phyloP scores from a whole-genome alignment of 192 early-diverging fungal species.

The Backusella psychrophila region DNA sequence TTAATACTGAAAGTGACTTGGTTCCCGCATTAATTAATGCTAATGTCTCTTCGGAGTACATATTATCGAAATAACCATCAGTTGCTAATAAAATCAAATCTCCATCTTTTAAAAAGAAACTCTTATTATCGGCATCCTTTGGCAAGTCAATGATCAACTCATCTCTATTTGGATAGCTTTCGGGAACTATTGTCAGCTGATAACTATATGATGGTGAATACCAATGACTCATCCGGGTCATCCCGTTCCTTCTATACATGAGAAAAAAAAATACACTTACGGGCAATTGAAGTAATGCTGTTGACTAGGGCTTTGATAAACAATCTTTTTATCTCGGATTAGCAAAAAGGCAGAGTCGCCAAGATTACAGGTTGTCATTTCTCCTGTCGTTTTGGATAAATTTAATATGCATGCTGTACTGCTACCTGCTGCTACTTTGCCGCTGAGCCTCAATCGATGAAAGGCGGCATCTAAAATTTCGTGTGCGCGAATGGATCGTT shows the following conservation, averaged over 20 bases:
- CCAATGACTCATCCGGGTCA: not conserved
- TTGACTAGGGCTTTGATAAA: constrained; percentile 56
- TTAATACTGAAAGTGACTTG: not conserved
- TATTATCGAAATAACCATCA: constrained; percentile 63
- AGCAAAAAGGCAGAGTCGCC: constrained; percentile 56
- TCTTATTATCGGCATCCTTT: constrained; percentile 52
- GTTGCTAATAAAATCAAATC: constrained; percentile 58
- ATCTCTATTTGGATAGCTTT: constrained; percentile 48
- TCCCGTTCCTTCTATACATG: not conserved
- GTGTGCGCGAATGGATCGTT: constrained; percentile 40
- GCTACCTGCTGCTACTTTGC: constrained; percentile 54
- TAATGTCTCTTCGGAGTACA: constrained; percentile 53
- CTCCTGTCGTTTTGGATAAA: constrained; percentile 52
- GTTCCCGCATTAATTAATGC: constrained; percentile 44
- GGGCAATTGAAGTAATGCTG: constrained; percentile 66
- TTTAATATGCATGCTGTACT: constrained; percentile 58
- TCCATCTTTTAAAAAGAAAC: constrained; percentile 51
- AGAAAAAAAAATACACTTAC: constrained; percentile 19
- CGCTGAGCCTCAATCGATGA: constrained; percentile 43
- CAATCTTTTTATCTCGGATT: constrained; percentile 49
- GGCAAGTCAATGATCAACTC: constrained; percentile 51
- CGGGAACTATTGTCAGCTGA: constrained; percentile 55
- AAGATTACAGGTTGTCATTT: constrained; percentile 49
- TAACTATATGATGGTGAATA: constrained; percentile 31
- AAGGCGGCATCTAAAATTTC: constrained; percentile 51